Conservation (phyloP, 2,329 filamentous ascomycete species). For the Penicillium brevicompactum region DNA sequence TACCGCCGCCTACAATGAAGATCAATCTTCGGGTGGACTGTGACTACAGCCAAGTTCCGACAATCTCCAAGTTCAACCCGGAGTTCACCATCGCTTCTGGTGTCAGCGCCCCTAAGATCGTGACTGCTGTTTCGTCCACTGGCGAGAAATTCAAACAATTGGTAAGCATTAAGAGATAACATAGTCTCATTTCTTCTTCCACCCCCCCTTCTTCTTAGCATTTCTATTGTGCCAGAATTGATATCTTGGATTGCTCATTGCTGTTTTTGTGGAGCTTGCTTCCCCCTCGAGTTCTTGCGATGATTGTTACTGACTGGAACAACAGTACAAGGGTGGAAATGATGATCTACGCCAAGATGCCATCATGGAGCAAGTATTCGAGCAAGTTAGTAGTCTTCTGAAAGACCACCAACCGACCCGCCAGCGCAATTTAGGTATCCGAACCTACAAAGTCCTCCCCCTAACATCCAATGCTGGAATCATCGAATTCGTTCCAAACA, state of each 20-base stretch:
- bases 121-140: conserved; percentile 77
- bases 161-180: conserved; percentile 45
- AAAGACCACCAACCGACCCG: conserved; percentile 83
- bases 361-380: conserved; percentile 99
- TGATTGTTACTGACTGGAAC: conserved; percentile 11
- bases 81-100: conserved; percentile 85
- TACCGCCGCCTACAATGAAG: conserved; percentile 88
- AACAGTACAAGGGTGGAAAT: conserved; percentile 83
- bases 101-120: conserved; percentile 89
- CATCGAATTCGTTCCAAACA: conserved; percentile 96
- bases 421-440: conserved; percentile 83
- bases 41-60: conserved; percentile 76
- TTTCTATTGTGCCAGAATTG: too few species aligned
- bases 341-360: conserved; percentile 96
- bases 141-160: conserved; percentile 84
- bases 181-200: background rate
- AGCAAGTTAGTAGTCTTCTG: conserved; percentile 87
- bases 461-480: conserved; percentile 82
- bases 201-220: background rate
- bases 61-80: conserved; percentile 70
- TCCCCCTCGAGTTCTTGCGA: too few species aligned
- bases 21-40: conserved; percentile 72
- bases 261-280: too few species aligned
- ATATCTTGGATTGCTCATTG: too few species aligned
- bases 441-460: conserved; percentile 96